A percentile compares a stretch with the other conserved stretches of the same genome.
phyloP scores from a whole-genome alignment of 192 early-diverging fungal species.

The Paraglomus brasilianum region DNA sequence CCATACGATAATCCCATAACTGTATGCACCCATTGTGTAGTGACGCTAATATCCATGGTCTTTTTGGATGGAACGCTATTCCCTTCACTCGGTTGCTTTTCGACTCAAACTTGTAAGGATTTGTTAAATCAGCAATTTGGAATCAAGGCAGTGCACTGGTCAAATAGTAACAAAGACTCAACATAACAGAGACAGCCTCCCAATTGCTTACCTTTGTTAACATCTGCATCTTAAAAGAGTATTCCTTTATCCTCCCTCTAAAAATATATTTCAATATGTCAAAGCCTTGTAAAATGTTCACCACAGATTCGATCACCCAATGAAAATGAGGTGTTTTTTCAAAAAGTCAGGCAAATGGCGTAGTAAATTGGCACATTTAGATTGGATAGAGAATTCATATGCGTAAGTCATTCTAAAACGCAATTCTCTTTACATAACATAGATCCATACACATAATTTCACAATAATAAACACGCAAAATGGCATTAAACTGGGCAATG shows the following conservation, averaged over 20 bases:
- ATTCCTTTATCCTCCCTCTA: too few relatives aligned
- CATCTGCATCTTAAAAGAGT: conserved; percentile 65
- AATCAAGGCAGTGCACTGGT: not conserved
- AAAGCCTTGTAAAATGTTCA: too few relatives aligned
- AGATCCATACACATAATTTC: too few relatives aligned
- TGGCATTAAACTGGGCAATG: conserved; percentile 48
- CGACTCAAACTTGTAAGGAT: conserved; percentile 99
- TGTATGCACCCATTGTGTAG: conserved; percentile 98
- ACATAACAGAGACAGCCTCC: not conserved
- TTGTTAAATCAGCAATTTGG: not conserved
- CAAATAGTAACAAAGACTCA: conserved; percentile 4
- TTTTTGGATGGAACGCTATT: conserved; percentile 93
- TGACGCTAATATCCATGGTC: conserved; percentile 97
- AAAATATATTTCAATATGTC: too few relatives aligned
- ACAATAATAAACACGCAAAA: not conserved
- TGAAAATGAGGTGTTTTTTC: too few relatives aligned
- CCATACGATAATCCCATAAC: conserved; percentile 99
- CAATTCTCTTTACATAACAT: too few relatives aligned
- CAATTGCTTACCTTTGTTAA: conserved; percentile 65
- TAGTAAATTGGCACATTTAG: too few relatives aligned
- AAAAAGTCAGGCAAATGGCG: too few relatives aligned
- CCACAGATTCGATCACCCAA: too few relatives aligned
- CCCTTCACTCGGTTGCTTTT: conserved; percentile 99
- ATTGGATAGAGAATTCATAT: too few relatives aligned
- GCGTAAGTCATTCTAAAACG: too few relatives aligned